Evolutionary conservation across 192 early-diverging fungal species (phyloP), one percentile per base, ranked within the genome.

Genomic region (Backusella tarrabulga): DNA sequence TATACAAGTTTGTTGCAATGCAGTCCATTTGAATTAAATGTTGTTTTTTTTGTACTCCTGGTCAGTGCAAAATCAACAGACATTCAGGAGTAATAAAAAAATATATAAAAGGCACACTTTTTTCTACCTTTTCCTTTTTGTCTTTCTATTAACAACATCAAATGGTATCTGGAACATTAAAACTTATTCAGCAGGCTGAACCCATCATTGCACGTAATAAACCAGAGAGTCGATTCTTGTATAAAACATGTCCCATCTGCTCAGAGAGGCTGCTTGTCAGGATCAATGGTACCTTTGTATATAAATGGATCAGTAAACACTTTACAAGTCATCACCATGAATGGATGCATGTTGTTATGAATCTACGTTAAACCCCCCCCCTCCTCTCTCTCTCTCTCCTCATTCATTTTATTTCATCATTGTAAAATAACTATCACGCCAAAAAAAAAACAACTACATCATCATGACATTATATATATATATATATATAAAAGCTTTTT

Each of bases 161-260:
- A 60, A 50, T 60, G 56, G 23, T 60, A 60, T 60, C 56, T 26
- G 56, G 23, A 23, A 60, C 56, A 60, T 26, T 60, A 60, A 19
- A 23, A 60, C 56, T 63, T 14, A 63, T 63, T 23, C 56, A 63
- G 23, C 56, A 63, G 56, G 21, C 23, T 63, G 26, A 63, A 26
- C 56, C 56, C 9, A 63, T 63, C 21, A 23, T 63, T 11, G 6
- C 6, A 56, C 54, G 54, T 21, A 29, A 26, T 29, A 26, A 63
- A 63, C 9, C 26, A 26, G 6, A 23, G 23, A 63, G 56, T 63
- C 56, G 56, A 66, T 74, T 60, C 54, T 19, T 56, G 26, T 74
- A 74, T 68, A 71, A 71, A 66, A 78, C 72, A 32, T 78, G 77
- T 67, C 77, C 77, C 14, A 78, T 78, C 8, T 78, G 77, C n/a